Base-by-base conservation (phyloP, 139 green algal genomes). In the Closterium sp. region DNA sequence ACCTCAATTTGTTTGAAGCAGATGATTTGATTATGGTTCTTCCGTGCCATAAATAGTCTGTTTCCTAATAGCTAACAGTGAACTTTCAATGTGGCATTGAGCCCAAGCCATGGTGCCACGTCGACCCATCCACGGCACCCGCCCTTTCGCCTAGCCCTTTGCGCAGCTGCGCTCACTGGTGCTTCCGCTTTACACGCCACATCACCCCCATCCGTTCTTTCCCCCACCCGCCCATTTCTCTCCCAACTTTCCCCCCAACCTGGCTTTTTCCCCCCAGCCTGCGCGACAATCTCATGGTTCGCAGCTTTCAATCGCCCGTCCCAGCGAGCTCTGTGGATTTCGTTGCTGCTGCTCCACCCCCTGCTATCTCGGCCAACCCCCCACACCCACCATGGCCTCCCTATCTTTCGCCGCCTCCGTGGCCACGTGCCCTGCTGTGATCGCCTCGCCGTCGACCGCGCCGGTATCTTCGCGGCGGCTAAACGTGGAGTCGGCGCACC, bases 401-500 rank as follows among this genome's bases (percentile, higher is more conserved):
- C 55, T 76, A 1, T 76, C 55, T 28, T n/a, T 76, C 55, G 55
- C 55, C 55, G 55, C 55, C 0, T 76, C 55, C 55, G 12, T 76
- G 16, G 55, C 55, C 55, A 76, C 55, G 55, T 76, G 55, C 16
- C 55, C 55, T 28, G 55, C 55, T 28, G 55, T 28, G 55, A 3
- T 76, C 55, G 55, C 55, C 9, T 76, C 55, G 16, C 55, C 16
- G 55, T 76, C 55, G 25, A 76, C 55, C 55, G 55, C 55, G 55
- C 84, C 84, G 33, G 84, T 28, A 25, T 34, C 84, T 12, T 66
- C 84, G 84, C 84, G 84, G 84, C 84, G 30, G 25, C 86, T 89
- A 33, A 66, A 89, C 30, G 16, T 90, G n/a, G 87, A 90, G 43
- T 33, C 81, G 28, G 88, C 88, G 31, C 88, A 91, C 88, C 88